A percentile compares a stretch with the other conserved stretches of the same genome.
phyloP scores from a whole-genome alignment of 495 filamentous ascomycete species.

The Neurospora sp. region DNA sequence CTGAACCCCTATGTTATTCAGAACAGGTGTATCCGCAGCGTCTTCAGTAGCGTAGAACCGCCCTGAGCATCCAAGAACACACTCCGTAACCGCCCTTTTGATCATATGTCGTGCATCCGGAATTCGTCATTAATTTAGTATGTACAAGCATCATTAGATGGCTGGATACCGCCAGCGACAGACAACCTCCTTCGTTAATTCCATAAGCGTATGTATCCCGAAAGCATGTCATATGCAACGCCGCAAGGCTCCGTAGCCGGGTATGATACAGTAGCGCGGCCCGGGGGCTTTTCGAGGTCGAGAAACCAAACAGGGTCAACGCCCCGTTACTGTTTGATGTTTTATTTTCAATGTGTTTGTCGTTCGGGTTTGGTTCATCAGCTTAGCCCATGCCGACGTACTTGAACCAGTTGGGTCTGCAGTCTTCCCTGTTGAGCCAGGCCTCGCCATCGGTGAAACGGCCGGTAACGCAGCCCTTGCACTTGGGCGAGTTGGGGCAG shows the following conservation, averaged over 20 bases:
- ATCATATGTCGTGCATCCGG: neutral
- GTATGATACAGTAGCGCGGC: neutral
- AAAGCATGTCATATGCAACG: neutral
- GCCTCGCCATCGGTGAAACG: constrained; percentile 78
- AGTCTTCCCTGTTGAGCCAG: constrained; percentile 84
- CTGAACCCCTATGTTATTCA: neutral
- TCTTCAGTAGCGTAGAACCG: neutral
- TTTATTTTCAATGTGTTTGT: neutral
- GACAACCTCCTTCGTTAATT: constrained; percentile 1
- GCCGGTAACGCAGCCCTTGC: constrained; percentile 75
- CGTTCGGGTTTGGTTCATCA: neutral
- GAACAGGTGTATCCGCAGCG: neutral
- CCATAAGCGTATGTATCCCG: constrained; percentile 6
- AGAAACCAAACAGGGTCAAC: neutral
- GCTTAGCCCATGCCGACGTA: constrained; percentile 68
- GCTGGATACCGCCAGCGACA: constrained; percentile 4
- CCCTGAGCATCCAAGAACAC: neutral
- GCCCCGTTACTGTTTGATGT: neutral
- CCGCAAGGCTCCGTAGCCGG: neutral
- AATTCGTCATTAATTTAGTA: constrained; percentile 7
- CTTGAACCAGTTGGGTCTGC: constrained; percentile 94
- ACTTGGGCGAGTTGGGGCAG: constrained; percentile 94
- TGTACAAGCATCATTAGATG: neutral
- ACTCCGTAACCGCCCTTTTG: neutral
- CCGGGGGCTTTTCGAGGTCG: neutral